Evolutionary conservation across 139 green algal species (phyloP).

Genomic region (Chlorella sorokiniana): DNA sequence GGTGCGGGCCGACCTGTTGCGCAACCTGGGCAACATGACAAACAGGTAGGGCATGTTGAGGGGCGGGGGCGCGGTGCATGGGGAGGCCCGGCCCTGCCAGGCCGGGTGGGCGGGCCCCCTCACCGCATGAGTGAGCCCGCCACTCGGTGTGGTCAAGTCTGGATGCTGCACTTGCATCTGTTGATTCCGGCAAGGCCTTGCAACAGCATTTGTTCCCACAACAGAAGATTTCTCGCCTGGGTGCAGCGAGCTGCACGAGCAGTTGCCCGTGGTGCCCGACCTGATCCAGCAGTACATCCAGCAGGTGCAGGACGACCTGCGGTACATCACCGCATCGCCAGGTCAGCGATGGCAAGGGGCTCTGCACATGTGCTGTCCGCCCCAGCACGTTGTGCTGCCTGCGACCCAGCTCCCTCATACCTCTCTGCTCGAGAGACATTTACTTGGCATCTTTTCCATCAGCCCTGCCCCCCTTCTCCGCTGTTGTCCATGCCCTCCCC

Average conservation of each 20-base stretch:
- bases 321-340: conserved; percentile 23
- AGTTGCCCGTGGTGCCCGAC: conserved; percentile 72
- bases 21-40: conserved; percentile 94
- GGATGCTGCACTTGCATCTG: too few species aligned
- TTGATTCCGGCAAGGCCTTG: too few species aligned
- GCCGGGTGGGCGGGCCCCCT: too few species aligned
- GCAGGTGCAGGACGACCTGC: conserved; percentile 83
- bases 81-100: too few species aligned
- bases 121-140: too few species aligned
- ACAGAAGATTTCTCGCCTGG: not conserved
- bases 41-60: conserved; percentile 36
- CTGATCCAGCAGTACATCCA: conserved; percentile 92
- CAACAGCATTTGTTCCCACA: too few species aligned
- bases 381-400: not conserved
- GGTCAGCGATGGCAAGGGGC: not conserved
- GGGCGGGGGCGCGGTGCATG: not conserved
- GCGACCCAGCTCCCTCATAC: not conserved
- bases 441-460: too few species aligned
- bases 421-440: too few species aligned
- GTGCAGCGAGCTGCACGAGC: conserved; percentile 68
- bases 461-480: not conserved
- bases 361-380: not conserved
- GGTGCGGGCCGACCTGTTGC: conserved; percentile 89
- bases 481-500: not conserved
- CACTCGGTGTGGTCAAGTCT: too few species aligned